A percentile compares a stretch with the other conserved stretches of the same genome.
These are phyloP conservation scores for Takashimella tepidaria DNA, from an alignment of 1,284 basidiomycete species.

Conservation along the genomic window DNA sequence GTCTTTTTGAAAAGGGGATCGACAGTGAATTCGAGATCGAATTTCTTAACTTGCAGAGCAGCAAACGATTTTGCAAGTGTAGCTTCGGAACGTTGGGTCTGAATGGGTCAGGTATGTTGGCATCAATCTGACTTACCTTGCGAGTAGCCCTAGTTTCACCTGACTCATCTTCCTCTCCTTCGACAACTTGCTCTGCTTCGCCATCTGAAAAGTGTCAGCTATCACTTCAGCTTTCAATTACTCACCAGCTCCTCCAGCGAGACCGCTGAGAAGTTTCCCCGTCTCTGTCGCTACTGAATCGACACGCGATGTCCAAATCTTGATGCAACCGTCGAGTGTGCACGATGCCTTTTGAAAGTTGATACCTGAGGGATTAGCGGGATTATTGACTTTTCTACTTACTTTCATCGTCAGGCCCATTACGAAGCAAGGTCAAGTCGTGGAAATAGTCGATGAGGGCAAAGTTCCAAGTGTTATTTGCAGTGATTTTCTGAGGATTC, in stretches of 20 bases:
- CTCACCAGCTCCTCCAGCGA: constrained; percentile 56
- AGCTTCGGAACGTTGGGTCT: constrained; percentile 63
- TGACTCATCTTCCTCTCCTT: constrained; percentile 45
- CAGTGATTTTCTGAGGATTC: constrained; percentile 85
- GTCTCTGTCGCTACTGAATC: constrained; percentile 97
- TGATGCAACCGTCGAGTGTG: constrained; percentile 97
- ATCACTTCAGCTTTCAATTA: constrained; percentile 17
- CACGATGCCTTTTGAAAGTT: constrained; percentile 98
- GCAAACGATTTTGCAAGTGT: constrained; percentile 78
- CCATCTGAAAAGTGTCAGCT: constrained; percentile 45
- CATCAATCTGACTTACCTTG: constrained; percentile 22
- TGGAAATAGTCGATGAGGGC: constrained; percentile 99
- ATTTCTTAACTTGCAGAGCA: constrained; percentile 83
- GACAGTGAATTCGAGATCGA: constrained; percentile 90
- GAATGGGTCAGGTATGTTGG: constrained; percentile 22
- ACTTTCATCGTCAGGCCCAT: constrained; percentile 73
- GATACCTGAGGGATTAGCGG: constrained; percentile 55
- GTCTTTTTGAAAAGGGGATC: constrained; percentile 98
- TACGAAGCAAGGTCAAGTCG: constrained; percentile 93
- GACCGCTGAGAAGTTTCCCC: constrained; percentile 87
- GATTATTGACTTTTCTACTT: constrained; percentile 7
- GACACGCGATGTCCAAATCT: constrained; percentile 98
- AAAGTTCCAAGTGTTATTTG: constrained; percentile 95
- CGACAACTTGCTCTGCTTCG: constrained; percentile 57
- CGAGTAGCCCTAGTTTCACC: constrained; percentile 33